Percentiles rank a stretch among this genome's conserved stretches.
These are phyloP conservation scores for Aspergillus fructus DNA, from an alignment of 2,329 filamentous ascomycete genomes.

Conservation along the genomic window DNA sequence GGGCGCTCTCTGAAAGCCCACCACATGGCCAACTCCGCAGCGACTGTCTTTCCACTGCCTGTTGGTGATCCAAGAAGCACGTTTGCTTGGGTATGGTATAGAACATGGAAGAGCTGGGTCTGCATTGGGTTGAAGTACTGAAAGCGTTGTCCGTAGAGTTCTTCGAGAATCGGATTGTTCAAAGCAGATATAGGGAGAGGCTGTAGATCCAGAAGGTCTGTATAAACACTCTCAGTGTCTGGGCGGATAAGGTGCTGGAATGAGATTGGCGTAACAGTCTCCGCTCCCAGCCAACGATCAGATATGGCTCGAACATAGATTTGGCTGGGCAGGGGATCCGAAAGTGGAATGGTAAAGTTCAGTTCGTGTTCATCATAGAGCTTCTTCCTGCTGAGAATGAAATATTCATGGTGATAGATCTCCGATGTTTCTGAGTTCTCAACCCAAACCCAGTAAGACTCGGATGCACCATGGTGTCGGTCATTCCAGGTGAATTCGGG, in stretches of 20 bases:
- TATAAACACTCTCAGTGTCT: conserved; percentile 96
- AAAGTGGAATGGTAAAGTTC: conserved; percentile 93
- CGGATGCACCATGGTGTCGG: conserved; percentile 85
- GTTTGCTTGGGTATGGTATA: conserved; percentile 90
- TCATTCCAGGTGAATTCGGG: conserved; percentile 96
- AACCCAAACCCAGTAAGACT: conserved; percentile 98
- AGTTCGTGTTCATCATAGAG: conserved; percentile 95
- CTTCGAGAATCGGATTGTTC: conserved; percentile 82
- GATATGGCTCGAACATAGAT: conserved; percentile 95
- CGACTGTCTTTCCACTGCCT: conserved; percentile 95
- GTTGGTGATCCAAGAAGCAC: conserved; percentile 94
- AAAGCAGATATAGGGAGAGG: conserved; percentile 83
- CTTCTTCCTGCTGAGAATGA: conserved; percentile 87
- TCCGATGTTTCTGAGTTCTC: conserved; percentile 97
- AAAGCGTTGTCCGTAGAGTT: conserved; percentile 84
- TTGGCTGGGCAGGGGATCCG: conserved; percentile 89
- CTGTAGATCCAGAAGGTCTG: conserved; percentile 86
- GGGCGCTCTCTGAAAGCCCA: conserved; percentile 95
- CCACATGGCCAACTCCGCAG: conserved; percentile 97
- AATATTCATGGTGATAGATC: conserved; percentile 97
- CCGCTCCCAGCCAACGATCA: conserved; percentile 93
- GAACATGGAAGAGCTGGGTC: conserved; percentile 94
- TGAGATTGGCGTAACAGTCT: conserved; percentile 91
- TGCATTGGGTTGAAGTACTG: conserved; percentile 99
- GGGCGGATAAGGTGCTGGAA: conserved; percentile 97